Percentiles rank a stretch among this genome's conserved stretches.
Conservation (phyloP, 306 rosid species). For the Acacia confusa region DNA sequence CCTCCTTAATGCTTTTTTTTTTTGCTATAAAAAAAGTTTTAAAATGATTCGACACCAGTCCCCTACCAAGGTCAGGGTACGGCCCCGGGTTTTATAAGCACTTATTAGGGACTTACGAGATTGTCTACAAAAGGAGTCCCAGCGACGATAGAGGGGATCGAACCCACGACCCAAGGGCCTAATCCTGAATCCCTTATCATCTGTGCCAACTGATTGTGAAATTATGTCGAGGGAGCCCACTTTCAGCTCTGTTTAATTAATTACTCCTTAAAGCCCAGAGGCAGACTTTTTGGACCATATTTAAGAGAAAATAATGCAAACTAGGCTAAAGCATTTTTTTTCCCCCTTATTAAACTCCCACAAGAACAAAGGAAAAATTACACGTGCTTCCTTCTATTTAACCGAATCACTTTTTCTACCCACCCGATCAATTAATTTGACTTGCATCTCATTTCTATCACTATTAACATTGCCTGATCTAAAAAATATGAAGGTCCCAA, state of each 20-base stretch:
- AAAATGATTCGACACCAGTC: too few species aligned
- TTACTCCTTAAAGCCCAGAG: neutral
- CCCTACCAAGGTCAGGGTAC: too few species aligned
- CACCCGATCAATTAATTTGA: neutral
- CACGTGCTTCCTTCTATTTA: neutral
- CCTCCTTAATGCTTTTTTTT: too few species aligned
- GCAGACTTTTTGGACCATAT: neutral
- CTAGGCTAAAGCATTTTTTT: too few species aligned
- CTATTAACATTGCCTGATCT: neutral
- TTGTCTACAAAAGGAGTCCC: too few species aligned
- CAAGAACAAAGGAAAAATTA: neutral
- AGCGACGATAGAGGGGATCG: too few species aligned
- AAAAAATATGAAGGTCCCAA: neutral
- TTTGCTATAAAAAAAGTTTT: too few species aligned
- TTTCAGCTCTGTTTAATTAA: neutral
- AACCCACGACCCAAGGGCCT: too few species aligned
- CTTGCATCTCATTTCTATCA: neutral
- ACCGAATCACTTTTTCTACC: neutral
- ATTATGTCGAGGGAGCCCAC: neutral
- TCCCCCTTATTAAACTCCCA: neutral
- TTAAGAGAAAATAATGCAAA: neutral
- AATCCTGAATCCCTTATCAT: too few species aligned
- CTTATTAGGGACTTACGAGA: too few species aligned
- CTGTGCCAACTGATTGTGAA: too few species aligned
- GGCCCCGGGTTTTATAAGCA: too few species aligned